Base-by-base conservation (phyloP, 108 stramenopile genomes). In the Nitzschia sp. region DNA sequence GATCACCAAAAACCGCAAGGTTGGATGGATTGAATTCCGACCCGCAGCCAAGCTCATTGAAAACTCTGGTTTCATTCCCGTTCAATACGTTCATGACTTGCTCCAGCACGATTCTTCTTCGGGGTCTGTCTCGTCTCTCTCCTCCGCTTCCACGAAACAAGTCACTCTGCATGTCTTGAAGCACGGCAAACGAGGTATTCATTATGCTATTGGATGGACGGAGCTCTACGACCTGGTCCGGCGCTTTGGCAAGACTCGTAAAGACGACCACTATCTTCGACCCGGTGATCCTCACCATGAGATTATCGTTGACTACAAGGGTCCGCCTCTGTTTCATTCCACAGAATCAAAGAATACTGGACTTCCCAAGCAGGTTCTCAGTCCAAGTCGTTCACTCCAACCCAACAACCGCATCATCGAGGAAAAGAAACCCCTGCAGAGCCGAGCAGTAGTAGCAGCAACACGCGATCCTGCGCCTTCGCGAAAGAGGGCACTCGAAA, bases 171-270 rank as follows among this genome's bases (percentile, higher is more conserved):
- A 50, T n/a, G 48, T 50, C 21, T 22, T 50, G 48, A 16, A 50
- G 4, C 21, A 50, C 19, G 48, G 48, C 4, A 50, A 11, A 50
- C 48, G 48, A 22, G 48, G 48, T 19, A n/a, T 50, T 16, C 48
- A 50, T 50, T 50, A 50, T 22, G 48, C 48, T 50, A 50, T 50
- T 50, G 48, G 48, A 50, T 50, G 48, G 48, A 5, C 19, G 16
- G 48, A 50, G 4, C 19, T 50, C 16, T 50, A 50, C 21, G 4
- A 50, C 4, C 19, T 50, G 13, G 4, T 50, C 4, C 48, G 21
- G 4, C 48, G 48, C 48, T 50, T 50, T 50, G 48, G 48, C 8
- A 50, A n/a, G 13, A 41, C 38, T 41, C 13, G 38, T 41, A 6
- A 6, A 13, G 38, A 41, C 38, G 13, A 41, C 13, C 13, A 9